A percentile compares a stretch with the other conserved stretches of the same genome.
Evolutionary conservation across 2,329 filamentous ascomycete genomes (phyloP).

Genomic region (Hypoxylon sp.): DNA sequence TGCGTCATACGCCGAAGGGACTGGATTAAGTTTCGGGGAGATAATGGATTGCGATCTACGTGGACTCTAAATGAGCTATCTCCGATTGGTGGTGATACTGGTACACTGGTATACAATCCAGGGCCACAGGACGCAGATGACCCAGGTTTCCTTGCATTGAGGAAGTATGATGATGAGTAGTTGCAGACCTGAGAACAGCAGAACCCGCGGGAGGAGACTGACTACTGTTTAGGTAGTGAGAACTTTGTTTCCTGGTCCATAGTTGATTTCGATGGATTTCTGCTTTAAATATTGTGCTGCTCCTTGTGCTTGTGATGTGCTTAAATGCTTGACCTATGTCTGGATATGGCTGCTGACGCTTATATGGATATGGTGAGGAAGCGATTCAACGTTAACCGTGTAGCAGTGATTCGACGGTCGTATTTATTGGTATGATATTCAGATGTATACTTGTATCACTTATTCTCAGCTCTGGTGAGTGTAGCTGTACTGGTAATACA

Average conservation of each 20-base stretch:
- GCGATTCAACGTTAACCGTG: background rate
- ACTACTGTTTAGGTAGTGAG: background rate
- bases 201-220: background rate
- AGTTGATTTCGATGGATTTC: background rate
- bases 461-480: too few relatives aligned
- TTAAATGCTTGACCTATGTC: background rate
- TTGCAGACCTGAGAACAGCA: background rate
- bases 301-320: background rate
- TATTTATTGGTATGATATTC: background rate
- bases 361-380: background rate
- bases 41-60: background rate
- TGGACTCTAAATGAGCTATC: background rate
- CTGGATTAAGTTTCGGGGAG: background rate
- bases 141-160: background rate
- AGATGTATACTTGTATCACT: background rate
- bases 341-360: background rate
- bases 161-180: background rate
- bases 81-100: background rate
- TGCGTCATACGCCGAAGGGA: background rate
- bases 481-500: background rate
- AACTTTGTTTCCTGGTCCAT: background rate
- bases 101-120: background rate
- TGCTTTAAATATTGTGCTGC: background rate
- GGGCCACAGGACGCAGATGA: background rate
- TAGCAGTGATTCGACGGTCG: background rate